Conservation (phyloP, 257 asterid genomes). For the Schizonepeta tenuifolia region DNA sequence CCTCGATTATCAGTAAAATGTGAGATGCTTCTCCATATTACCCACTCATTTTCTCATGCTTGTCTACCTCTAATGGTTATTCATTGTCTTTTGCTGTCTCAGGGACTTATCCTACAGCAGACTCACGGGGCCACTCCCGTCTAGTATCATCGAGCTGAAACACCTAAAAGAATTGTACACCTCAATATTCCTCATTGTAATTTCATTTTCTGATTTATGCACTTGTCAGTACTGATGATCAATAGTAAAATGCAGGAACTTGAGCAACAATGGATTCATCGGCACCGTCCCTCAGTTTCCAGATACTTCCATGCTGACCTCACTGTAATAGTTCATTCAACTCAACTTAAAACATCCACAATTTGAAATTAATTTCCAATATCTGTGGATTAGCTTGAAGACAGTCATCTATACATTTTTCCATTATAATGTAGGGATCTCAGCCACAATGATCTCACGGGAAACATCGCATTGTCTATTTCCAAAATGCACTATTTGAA, state of each 20-base stretch:
- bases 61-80: not conserved
- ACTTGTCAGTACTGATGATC: conserved; percentile 14
- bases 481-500: conserved; percentile 46
- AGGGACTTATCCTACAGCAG: conserved; percentile 56
- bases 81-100: conserved; percentile 22
- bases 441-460: conserved; percentile 62
- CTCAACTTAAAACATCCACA: conserved; percentile 14
- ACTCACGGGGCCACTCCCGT: conserved; percentile 59
- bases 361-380: not conserved
- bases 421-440: conserved; percentile 53
- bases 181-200: conserved; percentile 13
- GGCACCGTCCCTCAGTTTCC: conserved; percentile 53
- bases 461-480: conserved; percentile 49
- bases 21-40: conserved; percentile 40
- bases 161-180: conserved; percentile 66
- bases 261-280: conserved; percentile 55
- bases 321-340: conserved; percentile 50
- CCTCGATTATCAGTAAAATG: conserved; percentile 52
- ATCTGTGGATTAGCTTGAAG: not conserved
- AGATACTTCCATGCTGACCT: conserved; percentile 44
- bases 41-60: conserved; percentile 8
- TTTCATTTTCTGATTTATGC: conserved; percentile 10
- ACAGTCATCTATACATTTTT: conserved; percentile 16
- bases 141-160: conserved; percentile 52
- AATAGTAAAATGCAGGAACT: conserved; percentile 49